Percentiles rank a stretch among this genome's conserved stretches.
Evolutionary conservation across 2,329 filamentous ascomycete species (phyloP).

Genomic region (Colletotrichum gloeosporioides): DNA sequence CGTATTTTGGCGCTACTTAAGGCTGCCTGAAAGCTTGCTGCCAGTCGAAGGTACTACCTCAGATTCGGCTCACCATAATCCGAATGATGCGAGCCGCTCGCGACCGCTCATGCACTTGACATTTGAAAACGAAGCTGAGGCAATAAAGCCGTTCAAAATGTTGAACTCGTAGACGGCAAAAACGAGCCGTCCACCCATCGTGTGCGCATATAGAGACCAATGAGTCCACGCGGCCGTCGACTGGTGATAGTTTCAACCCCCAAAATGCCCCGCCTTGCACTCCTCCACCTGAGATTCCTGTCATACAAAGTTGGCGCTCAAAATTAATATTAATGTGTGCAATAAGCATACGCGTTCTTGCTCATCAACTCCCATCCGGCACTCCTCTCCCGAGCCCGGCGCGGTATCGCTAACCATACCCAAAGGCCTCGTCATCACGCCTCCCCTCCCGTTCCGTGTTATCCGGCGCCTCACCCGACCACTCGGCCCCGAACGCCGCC

Average conservation of each 20-base stretch:
- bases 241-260: not conserved
- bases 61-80: not conserved
- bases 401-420: not conserved
- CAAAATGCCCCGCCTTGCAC: not conserved
- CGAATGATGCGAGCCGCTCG: not conserved
- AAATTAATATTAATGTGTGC: not conserved
- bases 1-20: no score
- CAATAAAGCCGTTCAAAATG: not conserved
- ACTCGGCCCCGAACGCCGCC: not conserved
- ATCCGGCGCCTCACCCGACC: not conserved
- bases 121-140: not conserved
- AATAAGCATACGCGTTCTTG: not conserved
- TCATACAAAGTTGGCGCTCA: not conserved
- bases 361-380: not conserved
- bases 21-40: not conserved
- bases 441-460: not conserved
- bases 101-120: no score
- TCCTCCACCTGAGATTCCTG: not conserved
- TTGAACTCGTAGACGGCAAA: not conserved
- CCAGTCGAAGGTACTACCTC: not conserved
- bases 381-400: not conserved
- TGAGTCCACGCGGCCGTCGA: not conserved
- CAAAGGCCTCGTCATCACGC: not conserved
- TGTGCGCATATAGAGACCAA: rapidly evolving
- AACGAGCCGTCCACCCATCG: not conserved